Percentiles rank a stretch among this genome's conserved stretches.
These are phyloP conservation scores for Zygosaccharomyces pseudobailii DNA, from an alignment of 1,139 yeast genomes.

Conservation along the genomic window DNA sequence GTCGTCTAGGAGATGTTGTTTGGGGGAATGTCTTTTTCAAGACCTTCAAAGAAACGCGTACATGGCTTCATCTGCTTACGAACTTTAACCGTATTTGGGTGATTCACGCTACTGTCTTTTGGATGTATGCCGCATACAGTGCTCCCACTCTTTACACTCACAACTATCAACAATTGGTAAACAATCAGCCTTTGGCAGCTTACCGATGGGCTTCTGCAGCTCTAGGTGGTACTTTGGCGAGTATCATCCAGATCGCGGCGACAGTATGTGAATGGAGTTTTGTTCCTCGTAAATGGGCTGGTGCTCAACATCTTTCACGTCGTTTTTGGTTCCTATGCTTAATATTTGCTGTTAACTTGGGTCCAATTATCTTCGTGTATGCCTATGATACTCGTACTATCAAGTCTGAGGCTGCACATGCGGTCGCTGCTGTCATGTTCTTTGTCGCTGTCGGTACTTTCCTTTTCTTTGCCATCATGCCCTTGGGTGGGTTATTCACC, in stretches of 20 bases:
- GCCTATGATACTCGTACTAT: slow-evolving; percentile 70
- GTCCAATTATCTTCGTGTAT: slow-evolving; percentile 82
- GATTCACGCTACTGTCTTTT: slow-evolving; percentile 79
- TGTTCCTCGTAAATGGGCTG: slow-evolving; percentile 98
- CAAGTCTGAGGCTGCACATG: slow-evolving; percentile 69
- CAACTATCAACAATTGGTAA: slow-evolving; percentile 73
- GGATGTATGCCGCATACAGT: slow-evolving; percentile 94
- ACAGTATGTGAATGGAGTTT: slow-evolving; percentile 92
- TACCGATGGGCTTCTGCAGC: slow-evolving; percentile 92
- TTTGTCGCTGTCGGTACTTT: slow-evolving; percentile 82
- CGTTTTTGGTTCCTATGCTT: slow-evolving; percentile 71
- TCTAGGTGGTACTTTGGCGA: slow-evolving; percentile 87
- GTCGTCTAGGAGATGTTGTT: slow-evolving; percentile 83
- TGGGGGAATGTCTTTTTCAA: slow-evolving; percentile 94
- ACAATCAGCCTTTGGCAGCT: slow-evolving; percentile 82
- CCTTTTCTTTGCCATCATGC: slow-evolving; percentile 88
- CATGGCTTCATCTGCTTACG: slow-evolving; percentile 95
- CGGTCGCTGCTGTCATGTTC: slow-evolving; percentile 84
- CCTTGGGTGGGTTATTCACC: slow-evolving; percentile 93
- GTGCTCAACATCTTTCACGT: slow-evolving; percentile 94
- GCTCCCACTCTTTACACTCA: slow-evolving; percentile 88
- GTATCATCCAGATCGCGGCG: slow-evolving; percentile 75
- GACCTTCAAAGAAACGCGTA: slow-evolving; percentile 93
- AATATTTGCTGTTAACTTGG: slow-evolving; percentile 68
- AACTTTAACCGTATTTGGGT: slow-evolving; percentile 98